These are phyloP conservation scores for Mikania micrantha DNA, from an alignment of 129 eudicot species.

Conservation along the genomic window DNA sequence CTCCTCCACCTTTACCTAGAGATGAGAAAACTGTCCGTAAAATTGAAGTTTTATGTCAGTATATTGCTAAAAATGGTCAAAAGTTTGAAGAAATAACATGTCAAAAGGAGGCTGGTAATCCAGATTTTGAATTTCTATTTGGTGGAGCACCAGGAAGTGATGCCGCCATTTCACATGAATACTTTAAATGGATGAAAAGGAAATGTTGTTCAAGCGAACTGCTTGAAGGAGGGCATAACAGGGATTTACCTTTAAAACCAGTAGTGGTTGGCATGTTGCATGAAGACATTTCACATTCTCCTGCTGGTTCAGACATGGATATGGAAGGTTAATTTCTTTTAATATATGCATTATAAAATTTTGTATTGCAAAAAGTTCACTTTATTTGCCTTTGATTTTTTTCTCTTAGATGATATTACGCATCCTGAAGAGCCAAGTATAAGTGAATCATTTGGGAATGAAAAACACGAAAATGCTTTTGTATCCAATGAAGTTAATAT, in stretches of 20 bases:
- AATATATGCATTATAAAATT: neutral
- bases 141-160: constrained; percentile 68
- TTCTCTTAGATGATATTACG: constrained; percentile 74
- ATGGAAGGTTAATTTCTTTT: constrained; percentile 66
- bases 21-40: constrained; percentile 35
- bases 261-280: constrained; percentile 13
- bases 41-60: constrained; percentile 52
- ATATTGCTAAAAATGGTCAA: constrained; percentile 48
- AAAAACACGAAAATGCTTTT: constrained; percentile 19
- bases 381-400: constrained; percentile 14
- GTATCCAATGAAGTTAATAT: constrained; percentile 27
- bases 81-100: constrained; percentile 46
- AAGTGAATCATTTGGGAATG: constrained; percentile 14
- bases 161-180: constrained; percentile 48
- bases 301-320: constrained; percentile 81
- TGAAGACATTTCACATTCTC: constrained; percentile 36
- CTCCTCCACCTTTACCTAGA: constrained; percentile 38
- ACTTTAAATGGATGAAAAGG: constrained; percentile 56
- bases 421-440: constrained; percentile 39
- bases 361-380: constrained; percentile 5
- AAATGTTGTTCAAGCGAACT: constrained; percentile 26
- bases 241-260: constrained; percentile 9
- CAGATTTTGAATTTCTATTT: constrained; percentile 45
- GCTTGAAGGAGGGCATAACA: constrained; percentile 19
- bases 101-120: constrained; percentile 47